These are phyloP conservation scores for Mitragyna speciosa DNA, from an alignment of 257 asterid species.

Conservation along the genomic window DNA sequence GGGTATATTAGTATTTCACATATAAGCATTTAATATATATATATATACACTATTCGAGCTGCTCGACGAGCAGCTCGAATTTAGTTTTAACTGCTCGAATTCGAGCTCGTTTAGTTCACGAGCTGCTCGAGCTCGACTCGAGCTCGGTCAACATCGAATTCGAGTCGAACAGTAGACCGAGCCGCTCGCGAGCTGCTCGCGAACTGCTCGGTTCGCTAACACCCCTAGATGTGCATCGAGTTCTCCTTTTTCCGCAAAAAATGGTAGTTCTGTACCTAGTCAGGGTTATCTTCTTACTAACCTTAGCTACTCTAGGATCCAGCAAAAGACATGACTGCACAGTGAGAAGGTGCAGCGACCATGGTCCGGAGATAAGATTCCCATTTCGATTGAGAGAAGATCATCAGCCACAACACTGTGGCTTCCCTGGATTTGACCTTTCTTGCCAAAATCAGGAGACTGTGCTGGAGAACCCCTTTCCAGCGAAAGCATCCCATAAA, in stretches of 20 bases:
- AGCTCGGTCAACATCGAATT: too few relatives aligned
- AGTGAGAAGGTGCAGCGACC: background rate
- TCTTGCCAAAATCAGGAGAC: background rate
- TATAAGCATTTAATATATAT: too few relatives aligned
- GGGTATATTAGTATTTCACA: too few relatives aligned
- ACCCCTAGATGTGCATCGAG: too few relatives aligned
- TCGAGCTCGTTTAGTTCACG: too few relatives aligned
- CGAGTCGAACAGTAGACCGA: too few relatives aligned
- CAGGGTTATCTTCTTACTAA: background rate
- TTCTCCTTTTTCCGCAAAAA: background rate
- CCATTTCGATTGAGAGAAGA: background rate
- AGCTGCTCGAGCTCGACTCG: too few relatives aligned
- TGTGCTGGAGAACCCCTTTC: conserved; percentile 8
- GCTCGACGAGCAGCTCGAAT: too few relatives aligned
- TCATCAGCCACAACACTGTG: background rate
- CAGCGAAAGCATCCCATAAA: background rate
- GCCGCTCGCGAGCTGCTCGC: too few relatives aligned
- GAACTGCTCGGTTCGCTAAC: too few relatives aligned
- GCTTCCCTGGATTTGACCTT: conserved; percentile 17
- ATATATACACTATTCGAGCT: too few relatives aligned
- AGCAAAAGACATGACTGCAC: background rate
- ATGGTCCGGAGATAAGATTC: conserved; percentile 10
- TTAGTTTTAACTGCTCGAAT: too few relatives aligned
- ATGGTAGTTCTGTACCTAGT: background rate
- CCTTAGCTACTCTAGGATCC: background rate